These are phyloP conservation scores for Diophrys appendiculata DNA, from an alignment of 73 alveolate species.

Conservation along the genomic window DNA sequence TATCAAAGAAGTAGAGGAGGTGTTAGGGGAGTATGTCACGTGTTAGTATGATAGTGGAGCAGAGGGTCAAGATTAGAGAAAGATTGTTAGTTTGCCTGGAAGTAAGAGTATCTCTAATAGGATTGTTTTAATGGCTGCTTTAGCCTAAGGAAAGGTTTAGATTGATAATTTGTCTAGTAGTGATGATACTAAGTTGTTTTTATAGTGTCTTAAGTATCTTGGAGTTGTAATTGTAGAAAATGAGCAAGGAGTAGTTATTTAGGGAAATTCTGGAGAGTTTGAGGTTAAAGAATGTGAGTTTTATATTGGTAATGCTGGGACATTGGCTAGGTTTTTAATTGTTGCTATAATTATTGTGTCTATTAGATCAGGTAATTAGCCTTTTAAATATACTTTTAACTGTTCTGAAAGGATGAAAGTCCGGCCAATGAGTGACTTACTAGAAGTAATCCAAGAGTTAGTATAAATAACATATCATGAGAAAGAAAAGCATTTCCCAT, in stretches of 20 bases:
- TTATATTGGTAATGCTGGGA: conserved; percentile 53
- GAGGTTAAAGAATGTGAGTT: conserved; percentile 13
- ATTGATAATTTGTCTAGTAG: conserved; percentile 26
- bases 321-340: conserved; percentile 49
- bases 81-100: background rate
- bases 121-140: background rate
- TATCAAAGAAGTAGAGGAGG: background rate
- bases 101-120: background rate
- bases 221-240: conserved; percentile 23
- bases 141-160: conserved; percentile 19
- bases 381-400: too few relatives aligned
- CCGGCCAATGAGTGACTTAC: conserved; percentile 48
- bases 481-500: background rate
- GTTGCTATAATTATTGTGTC: too few relatives aligned
- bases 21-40: background rate
- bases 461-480: background rate
- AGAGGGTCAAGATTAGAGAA: background rate
- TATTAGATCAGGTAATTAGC: too few relatives aligned
- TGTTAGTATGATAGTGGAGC: background rate
- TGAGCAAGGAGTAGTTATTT: background rate
- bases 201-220: conserved; percentile 10
- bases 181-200: conserved; percentile 46
- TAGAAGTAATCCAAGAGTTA: conserved; percentile 23
- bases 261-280: conserved; percentile 33
- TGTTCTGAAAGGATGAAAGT: conserved; percentile 53